Base-by-base conservation (phyloP, 352 stramenopile genomes). In the Globisporangium sylvaticum region DNA sequence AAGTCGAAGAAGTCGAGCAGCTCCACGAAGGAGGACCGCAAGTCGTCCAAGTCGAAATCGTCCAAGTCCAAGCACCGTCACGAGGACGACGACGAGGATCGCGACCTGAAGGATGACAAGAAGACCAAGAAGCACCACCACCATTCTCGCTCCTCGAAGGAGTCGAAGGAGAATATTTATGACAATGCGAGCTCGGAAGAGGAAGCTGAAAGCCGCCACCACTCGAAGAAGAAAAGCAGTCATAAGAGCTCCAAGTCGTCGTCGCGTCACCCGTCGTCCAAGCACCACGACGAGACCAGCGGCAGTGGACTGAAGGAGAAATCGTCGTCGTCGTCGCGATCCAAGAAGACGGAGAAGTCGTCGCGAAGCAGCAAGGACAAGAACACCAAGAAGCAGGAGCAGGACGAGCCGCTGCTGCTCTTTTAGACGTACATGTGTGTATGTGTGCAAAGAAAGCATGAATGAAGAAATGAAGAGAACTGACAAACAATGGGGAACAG, bases 361-460 rank as follows among this genome's bases (percentile, higher is more conserved):
- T 55, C 55, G 55, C 67, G 53, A 27, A 65, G 62, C 25, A 65
- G 29, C 29, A 73, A 58, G 54, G 60, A 76, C 50, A 71, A 75
- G 46, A 75, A 87, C 37, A 67, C 73, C 62, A 76, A 71, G 64
- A 73, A 66, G 44, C 67, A 73, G 54, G 58, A 72, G 34, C 73
- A 75, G 68, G 83, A 81, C 62, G 78, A 92, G 71, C 80, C 80
- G 53, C 75, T 94, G 66, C 66, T 94, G 69, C 77, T 94, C 44
- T 91, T 94, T 84, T 94, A 92, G 77, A 86, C 65, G 58, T 62
- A 25, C 31, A 25, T 57, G 64, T 53, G 58, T 25, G 39, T 60
- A 22, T 57, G 31, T 31, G n/a, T 37, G 53, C 29, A 42, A 42
- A 58, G 22, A 42, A 42, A 58, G 22, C 53, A 42, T 22, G 37